Evolutionary conservation across 1,284 basidiomycete species (phyloP).

Genomic region (Papiliotrema flavescens): DNA sequence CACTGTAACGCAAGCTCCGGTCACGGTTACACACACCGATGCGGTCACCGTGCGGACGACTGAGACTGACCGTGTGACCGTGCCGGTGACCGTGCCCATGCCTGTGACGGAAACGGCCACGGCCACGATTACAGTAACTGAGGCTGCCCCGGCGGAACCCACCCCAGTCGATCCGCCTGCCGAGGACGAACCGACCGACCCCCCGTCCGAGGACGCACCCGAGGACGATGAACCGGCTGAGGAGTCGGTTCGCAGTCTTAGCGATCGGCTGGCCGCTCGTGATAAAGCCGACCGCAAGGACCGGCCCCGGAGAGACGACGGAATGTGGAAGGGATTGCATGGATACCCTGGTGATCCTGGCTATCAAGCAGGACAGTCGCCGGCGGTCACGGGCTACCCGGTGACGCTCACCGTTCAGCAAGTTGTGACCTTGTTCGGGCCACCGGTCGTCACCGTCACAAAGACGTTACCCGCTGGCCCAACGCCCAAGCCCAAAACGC

Average conservation of each 20-base stretch:
- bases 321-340: neutral
- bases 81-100: neutral
- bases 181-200: neutral
- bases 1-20: neutral
- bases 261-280: no score
- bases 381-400: neutral
- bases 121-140: neutral
- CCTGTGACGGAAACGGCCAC: neutral
- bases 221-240: neutral
- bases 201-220: neutral
- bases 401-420: neutral
- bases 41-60: neutral
- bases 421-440: neutral
- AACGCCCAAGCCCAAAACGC: neutral
- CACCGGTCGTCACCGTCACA: neutral
- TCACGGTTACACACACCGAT: neutral
- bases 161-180: neutral
- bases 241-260: no score
- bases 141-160: neutral
- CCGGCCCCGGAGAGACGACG: neutral
- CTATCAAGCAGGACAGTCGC: neutral
- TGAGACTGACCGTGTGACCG: neutral
- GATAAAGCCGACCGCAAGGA: neutral
- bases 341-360: slow-evolving; percentile 2
- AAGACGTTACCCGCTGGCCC: neutral